These are phyloP conservation scores for Talaromyces atroroseus DNA, from an alignment of 2,329 filamentous ascomycete species.

Conservation along the genomic window DNA sequence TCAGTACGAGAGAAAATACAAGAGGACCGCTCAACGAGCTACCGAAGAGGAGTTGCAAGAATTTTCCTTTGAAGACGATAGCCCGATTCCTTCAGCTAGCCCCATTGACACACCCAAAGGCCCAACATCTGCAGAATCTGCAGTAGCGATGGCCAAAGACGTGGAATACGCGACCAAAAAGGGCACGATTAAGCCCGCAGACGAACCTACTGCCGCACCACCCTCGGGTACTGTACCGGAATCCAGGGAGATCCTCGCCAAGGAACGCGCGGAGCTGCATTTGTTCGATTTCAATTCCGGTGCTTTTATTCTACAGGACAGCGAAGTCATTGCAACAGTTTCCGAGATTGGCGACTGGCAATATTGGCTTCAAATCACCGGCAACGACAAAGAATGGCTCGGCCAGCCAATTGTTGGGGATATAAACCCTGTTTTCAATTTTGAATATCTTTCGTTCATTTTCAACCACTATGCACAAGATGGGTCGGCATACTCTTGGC, in stretches of 20 bases:
- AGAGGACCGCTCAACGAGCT: slow-evolving; percentile 71
- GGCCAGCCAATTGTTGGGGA: slow-evolving; percentile 81
- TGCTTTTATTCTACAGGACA: slow-evolving; percentile 76
- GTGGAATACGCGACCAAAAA: slow-evolving; percentile 38
- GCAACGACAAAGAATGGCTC: slow-evolving; percentile 73
- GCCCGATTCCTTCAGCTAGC: slow-evolving; percentile 56
- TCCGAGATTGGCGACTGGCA: slow-evolving; percentile 86
- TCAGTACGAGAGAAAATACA: slow-evolving; percentile 95
- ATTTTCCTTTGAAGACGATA: slow-evolving; percentile 68
- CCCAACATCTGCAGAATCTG: slow-evolving; percentile 37
- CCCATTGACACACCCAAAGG: slow-evolving; percentile 44
- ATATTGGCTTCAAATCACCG: slow-evolving; percentile 87
- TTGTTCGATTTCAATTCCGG: slow-evolving; percentile 86
- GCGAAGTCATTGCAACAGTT: slow-evolving; percentile 69
- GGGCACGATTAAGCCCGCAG: slow-evolving; percentile 34
- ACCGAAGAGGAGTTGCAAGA: slow-evolving; percentile 74
- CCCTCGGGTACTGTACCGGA: slow-evolving; percentile 59
- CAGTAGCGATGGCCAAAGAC: slow-evolving; percentile 41
- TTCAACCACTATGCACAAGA: slow-evolving; percentile 94
- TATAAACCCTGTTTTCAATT: slow-evolving; percentile 98
- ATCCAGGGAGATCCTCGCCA: slow-evolving; percentile 65
- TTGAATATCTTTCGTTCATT: slow-evolving; percentile 97
- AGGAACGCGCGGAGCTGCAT: slow-evolving; percentile 78
- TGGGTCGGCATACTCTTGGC: slow-evolving; percentile 89
- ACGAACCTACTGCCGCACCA: slow-evolving; percentile 54